A percentile compares a stretch with the other conserved stretches of the same genome.
These are phyloP conservation scores for Neurospora sp. DNA, from an alignment of 2,329 filamentous ascomycete species.

Conservation along the genomic window DNA sequence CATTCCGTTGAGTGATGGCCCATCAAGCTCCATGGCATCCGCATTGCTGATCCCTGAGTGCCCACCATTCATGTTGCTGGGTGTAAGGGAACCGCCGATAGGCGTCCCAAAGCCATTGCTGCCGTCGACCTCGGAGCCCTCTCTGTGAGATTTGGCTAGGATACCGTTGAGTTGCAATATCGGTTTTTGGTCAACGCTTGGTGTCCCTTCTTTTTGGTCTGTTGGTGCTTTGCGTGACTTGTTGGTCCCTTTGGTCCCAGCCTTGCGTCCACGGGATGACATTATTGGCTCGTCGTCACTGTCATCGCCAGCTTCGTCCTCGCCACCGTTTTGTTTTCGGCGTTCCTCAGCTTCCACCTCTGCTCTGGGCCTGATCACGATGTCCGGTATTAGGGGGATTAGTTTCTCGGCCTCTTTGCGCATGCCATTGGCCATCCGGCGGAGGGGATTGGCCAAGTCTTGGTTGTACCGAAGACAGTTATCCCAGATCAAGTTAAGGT, in stretches of 20 bases:
- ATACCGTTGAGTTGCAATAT: slow-evolving; percentile 56
- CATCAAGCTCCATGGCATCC: slow-evolving; percentile 83
- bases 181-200: slow-evolving; percentile 65
- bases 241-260: slow-evolving; percentile 70
- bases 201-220: slow-evolving; percentile 69
- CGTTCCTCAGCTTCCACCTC: slow-evolving; percentile 87
- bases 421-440: slow-evolving; percentile 93
- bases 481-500: slow-evolving; percentile 91
- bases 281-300: slow-evolving; percentile 98
- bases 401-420: slow-evolving; percentile 95
- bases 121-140: slow-evolving; percentile 75
- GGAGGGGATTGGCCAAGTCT: slow-evolving; percentile 73
- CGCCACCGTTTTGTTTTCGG: slow-evolving; percentile 74
- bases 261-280: slow-evolving; percentile 87
- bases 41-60: slow-evolving; percentile 61
- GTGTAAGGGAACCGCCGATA: slow-evolving; percentile 64
- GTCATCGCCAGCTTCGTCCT: slow-evolving; percentile 75
- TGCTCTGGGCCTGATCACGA: slow-evolving; percentile 79
- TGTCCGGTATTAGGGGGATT: slow-evolving; percentile 87
- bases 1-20: slow-evolving; percentile 57
- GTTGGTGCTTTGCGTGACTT: slow-evolving; percentile 65
- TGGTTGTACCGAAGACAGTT: slow-evolving; percentile 96
- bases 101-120: slow-evolving; percentile 82
- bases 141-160: slow-evolving; percentile 45
- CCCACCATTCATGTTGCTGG: slow-evolving; percentile 55